Percentiles rank a stretch among this genome's conserved stretches.
Conservation (phyloP, 2,329 filamentous ascomycete species). For the Penicillium sp. region DNA sequence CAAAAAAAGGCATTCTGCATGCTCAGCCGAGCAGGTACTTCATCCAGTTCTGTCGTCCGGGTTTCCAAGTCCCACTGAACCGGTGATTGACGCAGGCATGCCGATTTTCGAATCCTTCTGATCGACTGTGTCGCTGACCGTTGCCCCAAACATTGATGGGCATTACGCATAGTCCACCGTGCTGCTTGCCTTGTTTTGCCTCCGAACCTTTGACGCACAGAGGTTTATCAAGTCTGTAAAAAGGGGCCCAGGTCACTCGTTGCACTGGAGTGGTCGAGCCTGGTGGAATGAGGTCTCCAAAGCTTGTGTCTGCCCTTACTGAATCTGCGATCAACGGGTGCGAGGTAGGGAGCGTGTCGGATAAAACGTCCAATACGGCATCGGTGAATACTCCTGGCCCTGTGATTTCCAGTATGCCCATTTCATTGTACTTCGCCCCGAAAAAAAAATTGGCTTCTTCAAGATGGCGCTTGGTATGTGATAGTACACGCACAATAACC, state of each 20-base stretch:
- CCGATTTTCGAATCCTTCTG: slow-evolving; percentile 26
- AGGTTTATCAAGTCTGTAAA: slow-evolving; percentile 26
- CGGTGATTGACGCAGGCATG: slow-evolving; percentile 37
- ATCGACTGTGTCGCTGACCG: slow-evolving; percentile 35
- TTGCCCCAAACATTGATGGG: slow-evolving; percentile 64
- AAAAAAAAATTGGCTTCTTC: slow-evolving; percentile 14
- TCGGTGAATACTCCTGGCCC: slow-evolving; percentile 38
- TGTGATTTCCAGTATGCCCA: slow-evolving; percentile 31
- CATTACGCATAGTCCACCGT: slow-evolving; percentile 83
- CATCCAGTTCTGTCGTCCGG: slow-evolving; percentile 36
- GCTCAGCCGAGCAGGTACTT: slow-evolving; percentile 28
- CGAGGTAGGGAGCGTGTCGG: slow-evolving; percentile 25
- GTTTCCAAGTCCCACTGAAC: slow-evolving; percentile 37
- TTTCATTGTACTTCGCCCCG: slow-evolving; percentile 24
- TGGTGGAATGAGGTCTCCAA: slow-evolving; percentile 22
- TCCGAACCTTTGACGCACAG: slow-evolving; percentile 28
- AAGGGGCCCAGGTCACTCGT: slow-evolving; percentile 37
- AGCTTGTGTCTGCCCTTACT: slow-evolving; percentile 19
- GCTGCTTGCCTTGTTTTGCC: slow-evolving; percentile 51
- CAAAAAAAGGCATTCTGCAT: background rate
- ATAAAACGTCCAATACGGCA: slow-evolving; percentile 32
- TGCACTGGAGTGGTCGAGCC: slow-evolving; percentile 6
- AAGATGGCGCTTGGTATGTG: slow-evolving; percentile 31
- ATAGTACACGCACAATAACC: slow-evolving; percentile 31
- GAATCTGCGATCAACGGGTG: slow-evolving; percentile 28